A percentile compares a stretch with the other conserved stretches of the same genome.
Conservation (phyloP, 495 filamentous ascomycete species). For the Patellaria atrata region DNA sequence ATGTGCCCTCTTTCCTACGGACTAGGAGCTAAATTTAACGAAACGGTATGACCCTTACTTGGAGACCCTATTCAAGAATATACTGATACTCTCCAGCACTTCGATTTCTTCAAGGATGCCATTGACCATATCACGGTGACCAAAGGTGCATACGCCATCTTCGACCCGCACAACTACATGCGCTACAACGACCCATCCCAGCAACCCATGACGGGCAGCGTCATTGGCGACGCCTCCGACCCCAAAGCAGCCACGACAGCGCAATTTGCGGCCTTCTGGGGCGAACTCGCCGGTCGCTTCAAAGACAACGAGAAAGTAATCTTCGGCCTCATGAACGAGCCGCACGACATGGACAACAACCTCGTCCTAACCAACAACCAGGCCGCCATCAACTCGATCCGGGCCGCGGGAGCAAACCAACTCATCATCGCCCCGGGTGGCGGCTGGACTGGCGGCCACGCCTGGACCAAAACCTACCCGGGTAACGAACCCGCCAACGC, state of each 20-base stretch:
- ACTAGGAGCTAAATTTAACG: conserved; percentile 37
- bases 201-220: conserved; percentile 33
- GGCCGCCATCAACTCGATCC: conserved; percentile 36
- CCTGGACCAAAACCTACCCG: conserved; percentile 33
- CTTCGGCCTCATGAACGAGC: conserved; percentile 26
- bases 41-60: conserved; percentile 19
- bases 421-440: conserved; percentile 38
- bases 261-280: conserved; percentile 37
- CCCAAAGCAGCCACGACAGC: conserved; percentile 11
- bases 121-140: conserved; percentile 39
- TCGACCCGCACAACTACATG: conserved; percentile 45
- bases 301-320: conserved; percentile 34
- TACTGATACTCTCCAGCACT: conserved; percentile 25
- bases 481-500: conserved; percentile 13
- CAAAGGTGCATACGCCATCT: conserved; percentile 34
- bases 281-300: conserved; percentile 35
- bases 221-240: conserved; percentile 37
- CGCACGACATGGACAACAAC: conserved; percentile 35
- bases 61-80: not conserved
- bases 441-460: conserved; percentile 34
- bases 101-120: conserved; percentile 32
- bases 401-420: conserved; percentile 29
- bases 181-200: conserved; percentile 34
- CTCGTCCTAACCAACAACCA: conserved; percentile 36
- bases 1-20: conserved; percentile 36